These are phyloP conservation scores for Herpotrichia juniperi DNA, from an alignment of 2,329 filamentous ascomycete genomes.

Conservation along the genomic window DNA sequence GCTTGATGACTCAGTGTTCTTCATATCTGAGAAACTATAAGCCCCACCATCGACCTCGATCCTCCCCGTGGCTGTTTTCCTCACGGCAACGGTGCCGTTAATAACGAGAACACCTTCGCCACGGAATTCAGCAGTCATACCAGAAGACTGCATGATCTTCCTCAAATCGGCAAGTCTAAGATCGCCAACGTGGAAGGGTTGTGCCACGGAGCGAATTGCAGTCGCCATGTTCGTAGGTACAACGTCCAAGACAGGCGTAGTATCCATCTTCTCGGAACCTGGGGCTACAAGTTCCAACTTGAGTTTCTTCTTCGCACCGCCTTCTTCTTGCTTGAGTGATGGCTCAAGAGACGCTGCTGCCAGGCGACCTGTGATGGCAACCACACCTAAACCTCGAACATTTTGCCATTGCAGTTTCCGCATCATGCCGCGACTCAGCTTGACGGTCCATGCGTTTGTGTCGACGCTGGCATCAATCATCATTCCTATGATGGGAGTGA, in stretches of 20 bases:
- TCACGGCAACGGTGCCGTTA: slow-evolving; percentile 84
- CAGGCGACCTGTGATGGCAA: slow-evolving; percentile 83
- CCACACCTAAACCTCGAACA: slow-evolving; percentile 85
- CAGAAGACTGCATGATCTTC: slow-evolving; percentile 78
- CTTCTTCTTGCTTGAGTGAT: slow-evolving; percentile 51
- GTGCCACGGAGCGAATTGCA: slow-evolving; percentile 76
- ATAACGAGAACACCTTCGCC: slow-evolving; percentile 92
- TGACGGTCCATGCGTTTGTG: slow-evolving; percentile 96
- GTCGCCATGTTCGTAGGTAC: slow-evolving; percentile 68
- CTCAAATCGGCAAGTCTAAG: slow-evolving; percentile 86
- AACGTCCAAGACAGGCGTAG: slow-evolving; percentile 62
- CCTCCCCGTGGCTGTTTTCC: slow-evolving; percentile 83
- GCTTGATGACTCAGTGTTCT: slow-evolving; percentile 63
- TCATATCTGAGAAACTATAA: slow-evolving; percentile 42
- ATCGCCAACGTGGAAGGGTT: slow-evolving; percentile 94
- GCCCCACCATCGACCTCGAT: slow-evolving; percentile 78
- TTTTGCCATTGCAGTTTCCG: slow-evolving; percentile 94
- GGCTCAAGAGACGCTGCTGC: slow-evolving; percentile 54
- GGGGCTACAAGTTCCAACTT: background rate
- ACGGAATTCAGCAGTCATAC: slow-evolving; percentile 88
- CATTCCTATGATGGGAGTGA: slow-evolving; percentile 77
- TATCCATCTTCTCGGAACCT: slow-evolving; percentile 55
- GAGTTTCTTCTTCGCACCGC: slow-evolving; percentile 14
- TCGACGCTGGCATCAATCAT: slow-evolving; percentile 91
- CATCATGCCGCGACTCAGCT: slow-evolving; percentile 82